Conservation (phyloP, 129 eudicot genomes). For the Flaveria bidentis region DNA sequence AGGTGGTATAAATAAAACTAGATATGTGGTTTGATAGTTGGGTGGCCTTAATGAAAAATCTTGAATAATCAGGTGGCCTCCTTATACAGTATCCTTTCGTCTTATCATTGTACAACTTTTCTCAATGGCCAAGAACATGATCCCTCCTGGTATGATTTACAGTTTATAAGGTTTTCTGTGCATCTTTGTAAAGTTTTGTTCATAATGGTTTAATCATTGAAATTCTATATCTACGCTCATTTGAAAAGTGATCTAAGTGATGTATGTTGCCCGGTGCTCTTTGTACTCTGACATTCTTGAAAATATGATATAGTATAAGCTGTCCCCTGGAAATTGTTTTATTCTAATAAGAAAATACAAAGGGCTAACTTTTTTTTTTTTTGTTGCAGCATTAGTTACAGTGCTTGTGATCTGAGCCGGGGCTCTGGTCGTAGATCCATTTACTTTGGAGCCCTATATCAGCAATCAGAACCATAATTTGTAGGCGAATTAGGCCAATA, state of each 20-base stretch:
- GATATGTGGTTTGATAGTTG: neutral
- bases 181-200: neutral
- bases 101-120: no score
- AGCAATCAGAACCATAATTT: conserved; percentile 16
- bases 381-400: conserved; percentile 33
- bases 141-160: no score
- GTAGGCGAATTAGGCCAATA: neutral
- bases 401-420: conserved; percentile 33
- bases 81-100: no score
- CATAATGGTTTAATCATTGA: neutral
- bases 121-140: no score
- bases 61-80: no score
- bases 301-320: no score
- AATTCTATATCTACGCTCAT: neutral
- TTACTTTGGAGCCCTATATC: no score
- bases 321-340: neutral
- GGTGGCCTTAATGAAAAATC: neutral
- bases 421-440: conserved; percentile 15
- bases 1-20: neutral
- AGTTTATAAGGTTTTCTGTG: no score
- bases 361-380: neutral
- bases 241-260: neutral
- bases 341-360: neutral
- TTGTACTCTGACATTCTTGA: no score
- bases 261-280: no score